These are phyloP conservation scores for Cryptosporidium parvum DNA, from an alignment of 169 alveolate genomes.

Conservation along the genomic window DNA sequence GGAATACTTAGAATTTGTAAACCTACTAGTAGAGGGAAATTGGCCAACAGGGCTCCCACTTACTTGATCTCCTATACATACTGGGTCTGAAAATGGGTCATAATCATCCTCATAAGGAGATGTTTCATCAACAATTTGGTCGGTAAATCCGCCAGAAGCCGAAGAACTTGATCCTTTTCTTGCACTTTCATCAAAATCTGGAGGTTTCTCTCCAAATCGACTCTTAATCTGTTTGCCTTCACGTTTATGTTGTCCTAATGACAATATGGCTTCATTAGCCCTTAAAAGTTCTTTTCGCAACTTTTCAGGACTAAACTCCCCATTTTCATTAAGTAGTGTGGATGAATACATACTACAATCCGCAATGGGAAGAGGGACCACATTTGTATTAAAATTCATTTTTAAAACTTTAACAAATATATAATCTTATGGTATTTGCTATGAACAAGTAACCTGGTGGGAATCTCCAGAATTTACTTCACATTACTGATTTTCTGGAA, in stretches of 20 bases:
- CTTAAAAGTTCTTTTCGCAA: conserved; percentile 39
- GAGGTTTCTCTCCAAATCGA: conserved; percentile 56
- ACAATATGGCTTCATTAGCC: conserved; percentile 32
- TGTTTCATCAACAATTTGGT: conserved; percentile 26
- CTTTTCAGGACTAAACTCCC: conserved; percentile 73
- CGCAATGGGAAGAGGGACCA: conserved; percentile 56
- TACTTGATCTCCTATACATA: not conserved
- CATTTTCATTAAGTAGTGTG: conserved; percentile 65
- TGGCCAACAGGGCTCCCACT: conserved; percentile 7
- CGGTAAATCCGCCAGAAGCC: conserved; percentile 7
- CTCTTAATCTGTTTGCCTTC: conserved; percentile 40
- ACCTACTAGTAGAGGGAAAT: not conserved
- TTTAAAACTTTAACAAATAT: conserved; percentile 28
- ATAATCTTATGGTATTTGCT: not conserved
- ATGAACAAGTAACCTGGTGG: conserved; percentile 4
- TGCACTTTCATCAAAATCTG: conserved; percentile 8
- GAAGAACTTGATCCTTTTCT: conserved; percentile 2
- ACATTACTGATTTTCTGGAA: conserved; percentile 8
- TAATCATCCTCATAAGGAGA: conserved; percentile 64
- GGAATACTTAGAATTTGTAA: conserved; percentile 21
- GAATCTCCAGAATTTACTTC: conserved; percentile 16
- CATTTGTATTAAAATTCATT: conserved; percentile 47
- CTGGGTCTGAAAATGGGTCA: conserved; percentile 74
- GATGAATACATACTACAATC: conserved; percentile 75
- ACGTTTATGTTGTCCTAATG: conserved; percentile 5